Evolutionary conservation across 768 basidiomycete species (phyloP).

Genomic region (Collybiopsis confluens): DNA sequence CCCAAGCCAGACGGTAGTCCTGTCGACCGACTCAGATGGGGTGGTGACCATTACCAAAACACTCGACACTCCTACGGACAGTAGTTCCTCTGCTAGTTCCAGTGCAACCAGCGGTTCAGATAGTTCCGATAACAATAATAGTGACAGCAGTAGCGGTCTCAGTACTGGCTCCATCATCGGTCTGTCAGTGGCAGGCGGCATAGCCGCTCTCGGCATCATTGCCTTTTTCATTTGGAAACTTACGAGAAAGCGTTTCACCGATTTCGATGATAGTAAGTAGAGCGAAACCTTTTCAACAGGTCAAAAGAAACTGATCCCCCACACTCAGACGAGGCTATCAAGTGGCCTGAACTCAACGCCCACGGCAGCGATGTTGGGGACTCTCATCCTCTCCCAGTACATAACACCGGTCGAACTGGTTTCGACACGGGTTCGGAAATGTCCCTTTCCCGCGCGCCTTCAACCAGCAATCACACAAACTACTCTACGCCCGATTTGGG

Average conservation of each 20-base stretch:
- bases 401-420: constrained; percentile 66
- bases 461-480: constrained; percentile 33
- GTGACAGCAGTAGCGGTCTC: constrained; percentile 34
- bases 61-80: constrained; percentile 6
- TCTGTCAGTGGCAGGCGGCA: constrained; percentile 75
- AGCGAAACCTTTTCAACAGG: constrained; percentile 4
- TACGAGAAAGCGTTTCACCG: constrained; percentile 68
- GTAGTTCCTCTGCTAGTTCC: constrained; percentile 21
- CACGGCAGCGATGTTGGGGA: constrained; percentile 44
- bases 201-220: constrained; percentile 66
- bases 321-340: constrained; percentile 71
- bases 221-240: constrained; percentile 86
- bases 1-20: constrained; percentile 11
- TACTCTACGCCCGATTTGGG: constrained; percentile 47
- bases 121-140: constrained; percentile 7
- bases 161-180: constrained; percentile 74
- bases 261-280: constrained; percentile 76
- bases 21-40: constrained; percentile 27
- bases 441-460: constrained; percentile 50
- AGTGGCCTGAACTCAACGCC: constrained; percentile 84
- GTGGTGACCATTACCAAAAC: constrained; percentile 20
- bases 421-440: constrained; percentile 65
- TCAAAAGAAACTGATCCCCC: not conserved
- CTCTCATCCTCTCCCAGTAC: constrained; percentile 62
- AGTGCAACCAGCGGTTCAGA: constrained; percentile 21